These are phyloP conservation scores for Fusarium sp. DNA, from an alignment of 2,329 filamentous ascomycete species.

Conservation along the genomic window DNA sequence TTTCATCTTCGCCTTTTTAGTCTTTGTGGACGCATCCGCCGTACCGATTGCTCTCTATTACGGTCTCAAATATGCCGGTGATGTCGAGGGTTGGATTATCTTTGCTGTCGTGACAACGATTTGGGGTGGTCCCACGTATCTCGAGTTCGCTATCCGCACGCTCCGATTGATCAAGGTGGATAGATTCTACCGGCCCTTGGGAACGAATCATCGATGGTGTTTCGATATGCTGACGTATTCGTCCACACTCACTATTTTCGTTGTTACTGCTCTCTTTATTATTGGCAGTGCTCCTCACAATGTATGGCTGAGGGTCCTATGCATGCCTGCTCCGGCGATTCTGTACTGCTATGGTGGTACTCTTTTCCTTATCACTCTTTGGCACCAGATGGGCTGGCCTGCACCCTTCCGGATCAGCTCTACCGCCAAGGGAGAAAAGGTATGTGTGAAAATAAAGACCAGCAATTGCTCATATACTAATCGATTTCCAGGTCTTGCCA, in stretches of 20 bases:
- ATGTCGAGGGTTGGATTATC: slow-evolving; percentile 59
- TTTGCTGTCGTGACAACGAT: slow-evolving; percentile 69
- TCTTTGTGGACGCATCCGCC: slow-evolving; percentile 61
- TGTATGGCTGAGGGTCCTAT: slow-evolving; percentile 65
- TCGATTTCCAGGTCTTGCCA: slow-evolving; percentile 64
- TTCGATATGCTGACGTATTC: slow-evolving; percentile 66
- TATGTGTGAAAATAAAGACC: slow-evolving; percentile 24
- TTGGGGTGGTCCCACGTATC: slow-evolving; percentile 68
- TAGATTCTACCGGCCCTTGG: slow-evolving; percentile 66
- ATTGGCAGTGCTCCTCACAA: slow-evolving; percentile 66
- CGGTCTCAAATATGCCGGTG: slow-evolving; percentile 60
- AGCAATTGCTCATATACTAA: slow-evolving; percentile 45
- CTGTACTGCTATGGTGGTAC: slow-evolving; percentile 63
- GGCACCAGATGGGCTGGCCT: slow-evolving; percentile 55
- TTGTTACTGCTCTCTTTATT: slow-evolving; percentile 66
- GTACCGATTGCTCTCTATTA: slow-evolving; percentile 69
- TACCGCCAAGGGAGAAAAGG: slow-evolving; percentile 67
- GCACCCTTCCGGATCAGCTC: slow-evolving; percentile 76
- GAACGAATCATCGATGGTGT: slow-evolving; percentile 62
- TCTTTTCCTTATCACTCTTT: slow-evolving; percentile 57
- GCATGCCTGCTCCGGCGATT: slow-evolving; percentile 67
- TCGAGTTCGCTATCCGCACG: slow-evolving; percentile 66
- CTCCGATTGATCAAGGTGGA: slow-evolving; percentile 64
- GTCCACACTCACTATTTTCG: slow-evolving; percentile 62
- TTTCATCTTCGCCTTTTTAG: slow-evolving; percentile 63